Evolutionary conservation across 176 grass and related monocot species (phyloP).

Genomic region (Puccinellia tenuiflora): DNA sequence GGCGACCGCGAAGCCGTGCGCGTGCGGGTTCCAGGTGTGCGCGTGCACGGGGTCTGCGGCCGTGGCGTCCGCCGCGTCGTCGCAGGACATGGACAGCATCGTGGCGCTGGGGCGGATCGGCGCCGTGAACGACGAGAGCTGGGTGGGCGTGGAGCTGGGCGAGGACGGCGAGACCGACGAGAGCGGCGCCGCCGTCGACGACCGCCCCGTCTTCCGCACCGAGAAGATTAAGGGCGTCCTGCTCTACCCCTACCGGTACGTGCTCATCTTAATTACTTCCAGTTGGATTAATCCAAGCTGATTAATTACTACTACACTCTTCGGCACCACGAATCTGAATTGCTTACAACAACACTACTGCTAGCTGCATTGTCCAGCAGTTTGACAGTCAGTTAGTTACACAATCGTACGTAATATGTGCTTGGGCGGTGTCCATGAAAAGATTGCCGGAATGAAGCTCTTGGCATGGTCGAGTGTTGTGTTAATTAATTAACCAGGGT

Average conservation of each 20-base stretch:
- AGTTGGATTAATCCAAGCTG: not conserved
- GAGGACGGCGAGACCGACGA: conserved; percentile 14
- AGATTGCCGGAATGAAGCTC: too few relatives aligned
- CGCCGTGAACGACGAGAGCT: conserved; percentile 41
- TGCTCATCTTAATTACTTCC: not conserved
- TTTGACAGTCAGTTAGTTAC: not conserved
- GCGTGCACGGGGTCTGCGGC: conserved; percentile 44
- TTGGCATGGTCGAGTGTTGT: not conserved
- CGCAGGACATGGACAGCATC: conserved; percentile 46
- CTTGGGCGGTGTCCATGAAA: not conserved
- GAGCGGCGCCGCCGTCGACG: conserved; percentile 36
- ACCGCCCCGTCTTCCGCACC: conserved; percentile 51
- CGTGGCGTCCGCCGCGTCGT: conserved; percentile 45
- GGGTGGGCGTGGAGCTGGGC: conserved; percentile 48
- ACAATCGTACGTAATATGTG: not conserved
- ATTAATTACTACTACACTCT: not conserved
- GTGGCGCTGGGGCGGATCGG: conserved; percentile 37
- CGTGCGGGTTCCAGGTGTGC: conserved; percentile 53
- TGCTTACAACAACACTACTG: not conserved
- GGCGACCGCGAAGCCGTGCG: not conserved
- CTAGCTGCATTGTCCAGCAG: not conserved
- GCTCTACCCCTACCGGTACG: conserved; percentile 50
- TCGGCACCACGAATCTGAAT: not conserved
- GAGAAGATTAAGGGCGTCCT: conserved; percentile 58
- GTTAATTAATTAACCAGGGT: not conserved